phyloP scores from a whole-genome alignment of 2,329 filamentous ascomycete species.

The Nakataea oryzae region DNA sequence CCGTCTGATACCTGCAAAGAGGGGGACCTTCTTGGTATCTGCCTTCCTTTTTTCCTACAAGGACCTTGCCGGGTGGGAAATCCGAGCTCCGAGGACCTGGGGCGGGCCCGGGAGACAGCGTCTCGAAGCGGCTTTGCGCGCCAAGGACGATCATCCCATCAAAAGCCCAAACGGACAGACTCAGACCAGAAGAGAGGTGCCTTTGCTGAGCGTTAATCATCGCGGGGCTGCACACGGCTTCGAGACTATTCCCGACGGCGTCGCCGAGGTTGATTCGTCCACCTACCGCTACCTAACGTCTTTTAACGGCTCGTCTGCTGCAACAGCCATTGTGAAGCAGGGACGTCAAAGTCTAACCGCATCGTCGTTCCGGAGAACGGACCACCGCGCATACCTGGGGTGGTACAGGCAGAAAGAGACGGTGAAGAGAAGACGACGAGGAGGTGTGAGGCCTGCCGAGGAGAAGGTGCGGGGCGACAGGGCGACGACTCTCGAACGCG shows the following conservation, averaged over 20 bases:
- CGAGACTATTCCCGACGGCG: not conserved
- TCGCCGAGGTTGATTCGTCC: not conserved
- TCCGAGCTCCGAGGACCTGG: not conserved
- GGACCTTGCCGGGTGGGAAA: not conserved
- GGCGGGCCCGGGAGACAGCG: not conserved
- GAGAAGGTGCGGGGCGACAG: not conserved
- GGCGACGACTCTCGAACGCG: not conserved
- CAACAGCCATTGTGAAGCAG: not conserved
- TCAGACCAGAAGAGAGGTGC: not conserved
- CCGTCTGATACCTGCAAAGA: not conserved
- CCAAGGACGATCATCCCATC: not conserved
- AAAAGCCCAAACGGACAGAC: not conserved
- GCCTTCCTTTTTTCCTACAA: not conserved
- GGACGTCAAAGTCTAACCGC: not conserved
- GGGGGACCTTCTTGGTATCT: not conserved
- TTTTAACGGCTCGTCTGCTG: not conserved
- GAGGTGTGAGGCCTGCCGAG: not conserved
- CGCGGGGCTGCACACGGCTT: not conserved
- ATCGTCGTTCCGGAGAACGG: not conserved
- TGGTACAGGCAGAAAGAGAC: not conserved
- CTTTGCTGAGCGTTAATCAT: not conserved
- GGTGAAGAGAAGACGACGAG: not conserved
- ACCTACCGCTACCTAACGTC: not conserved
- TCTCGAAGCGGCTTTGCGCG: not conserved
- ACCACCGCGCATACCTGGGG: not conserved